phyloP scores from a whole-genome alignment of 306 rosid species.

The Sechiopsis laciniata region DNA sequence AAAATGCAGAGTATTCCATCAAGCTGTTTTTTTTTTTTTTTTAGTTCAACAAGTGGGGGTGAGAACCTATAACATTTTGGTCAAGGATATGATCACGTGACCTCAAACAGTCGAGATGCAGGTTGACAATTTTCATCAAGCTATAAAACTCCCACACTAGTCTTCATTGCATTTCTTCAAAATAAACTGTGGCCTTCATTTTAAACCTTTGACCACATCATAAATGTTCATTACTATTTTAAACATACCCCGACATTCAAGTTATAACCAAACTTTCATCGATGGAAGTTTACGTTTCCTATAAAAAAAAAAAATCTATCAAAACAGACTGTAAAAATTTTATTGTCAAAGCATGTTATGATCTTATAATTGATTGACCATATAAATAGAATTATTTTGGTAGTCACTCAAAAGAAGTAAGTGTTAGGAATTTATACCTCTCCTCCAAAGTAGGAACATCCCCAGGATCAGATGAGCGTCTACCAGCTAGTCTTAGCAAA shows the following conservation, averaged over 20 bases:
- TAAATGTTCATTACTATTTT: background rate
- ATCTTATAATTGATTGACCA: background rate
- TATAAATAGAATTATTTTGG: constrained; percentile 12
- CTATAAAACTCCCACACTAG: background rate
- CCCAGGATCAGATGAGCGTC: constrained; percentile 57
- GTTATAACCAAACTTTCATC: background rate
- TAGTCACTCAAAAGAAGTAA: background rate
- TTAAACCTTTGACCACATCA: background rate
- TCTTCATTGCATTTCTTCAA: constrained; percentile 3
- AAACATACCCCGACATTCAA: background rate
- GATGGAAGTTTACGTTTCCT: no score
- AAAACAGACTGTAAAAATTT: background rate
- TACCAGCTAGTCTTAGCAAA: constrained; percentile 72
- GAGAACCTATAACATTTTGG: background rate
- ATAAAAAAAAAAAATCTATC: background rate
- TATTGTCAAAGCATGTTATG: constrained; percentile 9
- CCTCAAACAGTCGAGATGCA: background rate
- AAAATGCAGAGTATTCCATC: background rate
- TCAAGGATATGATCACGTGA: background rate
- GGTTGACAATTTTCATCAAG: background rate
- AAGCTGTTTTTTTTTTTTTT: no score
- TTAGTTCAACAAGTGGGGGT: background rate
- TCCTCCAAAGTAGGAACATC: constrained; percentile 71
- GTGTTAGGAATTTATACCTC: constrained; percentile 40
- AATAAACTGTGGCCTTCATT: background rate